Percentiles rank a stretch among this genome's conserved stretches.
Evolutionary conservation across 768 basidiomycete species (phyloP).

Genomic region (Gymnopilus dilepis): DNA sequence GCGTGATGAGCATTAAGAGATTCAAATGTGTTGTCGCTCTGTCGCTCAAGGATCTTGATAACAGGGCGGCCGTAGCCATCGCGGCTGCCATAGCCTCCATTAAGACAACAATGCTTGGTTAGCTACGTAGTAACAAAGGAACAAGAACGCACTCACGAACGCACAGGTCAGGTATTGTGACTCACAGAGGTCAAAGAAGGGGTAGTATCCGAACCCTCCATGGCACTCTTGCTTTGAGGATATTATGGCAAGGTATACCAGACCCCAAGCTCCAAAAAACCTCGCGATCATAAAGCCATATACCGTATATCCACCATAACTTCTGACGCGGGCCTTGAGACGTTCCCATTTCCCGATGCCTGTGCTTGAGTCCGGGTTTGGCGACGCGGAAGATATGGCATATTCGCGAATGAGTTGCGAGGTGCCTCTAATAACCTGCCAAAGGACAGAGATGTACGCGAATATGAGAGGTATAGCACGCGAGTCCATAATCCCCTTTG

Average conservation of each 20-base stretch:
- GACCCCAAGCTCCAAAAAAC: neutral
- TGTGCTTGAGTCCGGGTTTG: neutral
- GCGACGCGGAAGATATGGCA: neutral
- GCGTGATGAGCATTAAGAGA: conserved; percentile 34
- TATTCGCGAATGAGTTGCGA: neutral
- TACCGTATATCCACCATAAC: conserved; percentile 4
- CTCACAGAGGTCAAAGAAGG: too few relatives aligned
- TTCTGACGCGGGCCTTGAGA: neutral
- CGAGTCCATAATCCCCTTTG: too few relatives aligned
- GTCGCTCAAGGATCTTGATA: conserved; percentile 33
- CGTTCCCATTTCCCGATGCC: neutral
- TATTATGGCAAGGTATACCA: neutral
- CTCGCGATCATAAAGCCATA: conserved; percentile 6
- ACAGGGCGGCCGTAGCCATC: conserved; percentile 40
- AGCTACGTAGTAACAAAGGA: neutral
- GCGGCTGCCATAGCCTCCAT: conserved; percentile 46
- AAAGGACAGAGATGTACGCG: neutral
- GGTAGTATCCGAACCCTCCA: too few relatives aligned
- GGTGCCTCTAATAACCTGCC: neutral
- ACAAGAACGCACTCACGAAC: neutral
- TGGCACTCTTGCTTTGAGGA: neutral
- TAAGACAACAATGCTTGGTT: neutral
- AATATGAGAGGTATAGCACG: neutral
- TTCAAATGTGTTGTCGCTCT: conserved; percentile 28
- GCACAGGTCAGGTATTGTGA: neutral